phyloP scores from a whole-genome alignment of 805 yeast species.

The Kluyveromyces starmeri region DNA sequence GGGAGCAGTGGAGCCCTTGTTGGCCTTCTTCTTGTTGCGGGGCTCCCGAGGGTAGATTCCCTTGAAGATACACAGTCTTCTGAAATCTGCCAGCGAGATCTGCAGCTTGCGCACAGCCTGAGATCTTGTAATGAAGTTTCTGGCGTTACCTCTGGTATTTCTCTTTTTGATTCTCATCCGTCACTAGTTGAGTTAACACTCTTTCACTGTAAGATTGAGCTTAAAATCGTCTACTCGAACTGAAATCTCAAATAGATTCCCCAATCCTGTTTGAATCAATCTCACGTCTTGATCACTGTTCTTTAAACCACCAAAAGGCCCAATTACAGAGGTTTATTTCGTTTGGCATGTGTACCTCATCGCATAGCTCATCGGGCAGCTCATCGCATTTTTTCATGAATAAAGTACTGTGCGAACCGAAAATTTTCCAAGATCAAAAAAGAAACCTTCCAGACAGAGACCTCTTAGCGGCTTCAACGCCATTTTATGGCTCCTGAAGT shows the following conservation, averaged over 20 bases:
- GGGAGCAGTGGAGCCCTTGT: slow-evolving; percentile 95
- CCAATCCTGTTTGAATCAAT: no score
- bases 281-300: no score
- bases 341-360: no score
- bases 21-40: slow-evolving; percentile 89
- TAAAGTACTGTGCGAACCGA: slow-evolving; percentile 13
- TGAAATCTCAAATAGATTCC: background rate
- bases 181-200: background rate
- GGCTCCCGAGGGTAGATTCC: slow-evolving; percentile 98
- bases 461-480: no score
- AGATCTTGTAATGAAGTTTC: slow-evolving; percentile 85
- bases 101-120: slow-evolving; percentile 90
- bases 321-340: no score
- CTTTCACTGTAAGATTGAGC: background rate
- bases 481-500: no score
- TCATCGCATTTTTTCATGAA: slow-evolving; percentile 19
- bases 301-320: no score
- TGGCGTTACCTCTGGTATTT: slow-evolving; percentile 81
- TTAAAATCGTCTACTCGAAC: background rate
- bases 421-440: slow-evolving; percentile 10
- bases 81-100: slow-evolving; percentile 90
- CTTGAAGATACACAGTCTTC: slow-evolving; percentile 93
- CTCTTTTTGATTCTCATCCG: slow-evolving; percentile 66
- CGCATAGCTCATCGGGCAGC: background rate
- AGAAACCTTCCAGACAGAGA: no score